Conservation (phyloP, 148 eudicot genomes). For the Suaeda aralocaspica region DNA sequence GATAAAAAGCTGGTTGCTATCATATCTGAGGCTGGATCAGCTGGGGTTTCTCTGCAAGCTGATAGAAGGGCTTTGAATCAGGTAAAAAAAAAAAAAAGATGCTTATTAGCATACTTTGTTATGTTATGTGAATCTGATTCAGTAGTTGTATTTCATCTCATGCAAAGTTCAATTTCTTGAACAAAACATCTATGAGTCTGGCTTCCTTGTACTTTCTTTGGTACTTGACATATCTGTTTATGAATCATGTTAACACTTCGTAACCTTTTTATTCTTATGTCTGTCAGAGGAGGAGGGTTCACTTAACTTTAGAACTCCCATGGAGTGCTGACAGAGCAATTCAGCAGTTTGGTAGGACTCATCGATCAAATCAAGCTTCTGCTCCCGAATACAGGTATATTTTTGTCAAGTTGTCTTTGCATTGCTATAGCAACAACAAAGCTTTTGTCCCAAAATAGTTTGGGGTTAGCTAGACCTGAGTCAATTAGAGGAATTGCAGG, state of each 20-base stretch:
- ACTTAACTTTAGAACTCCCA: conserved; percentile 89
- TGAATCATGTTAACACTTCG: background rate
- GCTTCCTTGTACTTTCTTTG: background rate
- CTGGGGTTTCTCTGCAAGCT: conserved; percentile 98
- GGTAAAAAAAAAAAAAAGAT: conserved; percentile 32
- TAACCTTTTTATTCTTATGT: background rate
- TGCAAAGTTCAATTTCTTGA: background rate
- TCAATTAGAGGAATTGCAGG: too few relatives aligned
- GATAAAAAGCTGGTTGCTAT: conserved; percentile 84
- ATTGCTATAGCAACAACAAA: too few relatives aligned
- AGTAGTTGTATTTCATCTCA: background rate
- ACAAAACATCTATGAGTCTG: background rate
- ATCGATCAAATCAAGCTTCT: conserved; percentile 96
- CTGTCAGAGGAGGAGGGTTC: conserved; percentile 89
- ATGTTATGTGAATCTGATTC: background rate
- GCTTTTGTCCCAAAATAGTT: too few relatives aligned
- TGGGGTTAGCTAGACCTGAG: too few relatives aligned
- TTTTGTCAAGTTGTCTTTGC: background rate
- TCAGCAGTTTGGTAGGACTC: conserved; percentile 99
- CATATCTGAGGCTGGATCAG: conserved; percentile 98
- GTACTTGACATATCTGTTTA: background rate
- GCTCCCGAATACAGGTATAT: conserved; percentile 91
- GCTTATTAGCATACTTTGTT: background rate
- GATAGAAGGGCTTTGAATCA: conserved; percentile 95
- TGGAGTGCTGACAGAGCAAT: conserved; percentile 99